A percentile compares a stretch with the other conserved stretches of the same genome.
Evolutionary conservation across 2,329 filamentous ascomycete genomes (phyloP).

Genomic region (Eutypa lata): DNA sequence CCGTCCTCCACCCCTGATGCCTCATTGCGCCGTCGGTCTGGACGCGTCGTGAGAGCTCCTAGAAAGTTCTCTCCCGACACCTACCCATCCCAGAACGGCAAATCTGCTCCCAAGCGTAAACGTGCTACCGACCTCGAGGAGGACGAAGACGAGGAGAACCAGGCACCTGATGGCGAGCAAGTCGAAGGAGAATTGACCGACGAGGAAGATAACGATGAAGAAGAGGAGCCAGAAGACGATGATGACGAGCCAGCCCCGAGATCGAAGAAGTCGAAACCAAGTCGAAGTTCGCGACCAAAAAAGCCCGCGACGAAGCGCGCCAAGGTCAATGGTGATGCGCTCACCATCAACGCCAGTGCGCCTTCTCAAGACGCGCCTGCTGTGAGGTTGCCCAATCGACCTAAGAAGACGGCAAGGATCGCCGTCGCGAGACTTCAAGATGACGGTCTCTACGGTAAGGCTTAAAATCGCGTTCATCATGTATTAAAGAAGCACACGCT

Average conservation of each 20-base stretch:
- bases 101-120: conserved; percentile 55
- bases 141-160: conserved; percentile 42
- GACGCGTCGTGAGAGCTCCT: conserved; percentile 62
- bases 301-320: conserved; percentile 63
- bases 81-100: conserved; percentile 22
- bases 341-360: conserved; percentile 23
- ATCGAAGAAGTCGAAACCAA: conserved; percentile 37
- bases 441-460: conserved; percentile 55
- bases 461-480: conserved; percentile 4
- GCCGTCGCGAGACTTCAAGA: conserved; percentile 49
- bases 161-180: conserved; percentile 33
- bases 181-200: conserved; percentile 36
- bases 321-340: conserved; percentile 56
- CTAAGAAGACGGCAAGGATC: conserved; percentile 54
- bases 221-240: conserved; percentile 38
- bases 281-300: conserved; percentile 43
- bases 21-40: conserved; percentile 61
- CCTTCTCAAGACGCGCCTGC: conserved; percentile 35
- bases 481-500: background rate
- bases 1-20: conserved; percentile 45
- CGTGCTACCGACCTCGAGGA: conserved; percentile 43
- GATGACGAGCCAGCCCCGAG: conserved; percentile 46
- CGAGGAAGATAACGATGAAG: conserved; percentile 39
- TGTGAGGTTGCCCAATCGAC: conserved; percentile 44
- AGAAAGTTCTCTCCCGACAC: conserved; percentile 58